Evolutionary conservation across 352 stramenopile genomes (phyloP), one percentile per base, ranked within the genome.

Genomic region (Phytopythium litorale): DNA sequence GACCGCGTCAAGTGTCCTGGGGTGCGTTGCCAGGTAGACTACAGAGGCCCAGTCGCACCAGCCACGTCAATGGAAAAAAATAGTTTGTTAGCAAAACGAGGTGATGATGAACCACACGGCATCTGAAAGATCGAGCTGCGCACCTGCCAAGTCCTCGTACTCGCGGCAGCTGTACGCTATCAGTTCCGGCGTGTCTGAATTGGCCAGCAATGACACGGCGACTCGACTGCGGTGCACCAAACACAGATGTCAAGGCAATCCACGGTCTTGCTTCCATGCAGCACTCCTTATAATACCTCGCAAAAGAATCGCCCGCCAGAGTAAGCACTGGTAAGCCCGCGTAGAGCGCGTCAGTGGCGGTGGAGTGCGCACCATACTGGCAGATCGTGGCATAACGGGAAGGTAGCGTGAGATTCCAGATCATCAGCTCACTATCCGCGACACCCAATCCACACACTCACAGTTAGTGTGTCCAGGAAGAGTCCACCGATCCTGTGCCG

Each of bases 321-420:
- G 92, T 97, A 19, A 98, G 71, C 45, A 98, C 81, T 7, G 94
- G 94, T 16, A 98, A 67, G 16, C 86, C 87, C 18, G 79, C 78
- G 50, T 78, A 89, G 30, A 98, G 71, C 21, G 88, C 85, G 67
- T 98, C 94, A 8, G 88, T 88, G 25, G 91, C 93, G 6, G 94
- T 96, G 8, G 92, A 97, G 76, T 98, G 94, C 21, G 92, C 92
- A 18, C 92, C 92, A 69, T 98, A 98, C 80, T 89, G 28, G 28
- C 28, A 4, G 7, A 4, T 32, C 28, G 7, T 32, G 28, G 7
- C 5, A 32, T 5, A 32, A 32, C 28, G 28, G 7, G 28, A 32
- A 32, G 28, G 28, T 30, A 30, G n/a, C 28, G 28, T 30, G 28
- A 4, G 28, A 30, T 4, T 32, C 28, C 28, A 32, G 5, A 32